A percentile compares a stretch with the other conserved stretches of the same genome.
phyloP scores from a whole-genome alignment of 345 rosid genomes.

The Citrus glauca region DNA sequence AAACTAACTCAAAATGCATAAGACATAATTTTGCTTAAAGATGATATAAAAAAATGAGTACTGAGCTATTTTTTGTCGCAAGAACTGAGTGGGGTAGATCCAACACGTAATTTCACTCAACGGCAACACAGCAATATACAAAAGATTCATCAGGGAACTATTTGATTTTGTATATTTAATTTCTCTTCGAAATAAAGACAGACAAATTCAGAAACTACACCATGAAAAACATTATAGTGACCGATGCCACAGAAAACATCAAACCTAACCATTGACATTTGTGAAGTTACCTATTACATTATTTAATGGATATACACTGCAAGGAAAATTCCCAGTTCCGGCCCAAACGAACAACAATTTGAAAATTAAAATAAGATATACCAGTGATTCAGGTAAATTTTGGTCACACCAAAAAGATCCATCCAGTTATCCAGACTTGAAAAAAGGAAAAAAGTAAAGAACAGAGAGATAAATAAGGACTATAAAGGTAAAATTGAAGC shows the following conservation, averaged over 20 bases:
- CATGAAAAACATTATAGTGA: background rate
- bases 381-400: background rate
- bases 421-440: background rate
- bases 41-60: background rate
- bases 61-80: background rate
- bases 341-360: background rate
- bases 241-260: constrained; percentile 1
- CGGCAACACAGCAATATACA: background rate
- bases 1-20: background rate
- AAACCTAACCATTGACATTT: background rate
- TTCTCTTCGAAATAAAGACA: background rate
- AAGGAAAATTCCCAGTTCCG: background rate
- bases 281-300: background rate
- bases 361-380: background rate
- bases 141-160: background rate
- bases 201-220: background rate
- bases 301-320: background rate
- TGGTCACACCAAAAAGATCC: background rate
- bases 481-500: background rate
- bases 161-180: background rate
- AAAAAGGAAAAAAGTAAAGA: no score
- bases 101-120: background rate
- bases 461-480: background rate
- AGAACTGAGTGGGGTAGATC: background rate
- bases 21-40: background rate